phyloP scores from a whole-genome alignment of 2,329 filamentous ascomycete genomes.

The Cephalotrichum gorgonifer region DNA sequence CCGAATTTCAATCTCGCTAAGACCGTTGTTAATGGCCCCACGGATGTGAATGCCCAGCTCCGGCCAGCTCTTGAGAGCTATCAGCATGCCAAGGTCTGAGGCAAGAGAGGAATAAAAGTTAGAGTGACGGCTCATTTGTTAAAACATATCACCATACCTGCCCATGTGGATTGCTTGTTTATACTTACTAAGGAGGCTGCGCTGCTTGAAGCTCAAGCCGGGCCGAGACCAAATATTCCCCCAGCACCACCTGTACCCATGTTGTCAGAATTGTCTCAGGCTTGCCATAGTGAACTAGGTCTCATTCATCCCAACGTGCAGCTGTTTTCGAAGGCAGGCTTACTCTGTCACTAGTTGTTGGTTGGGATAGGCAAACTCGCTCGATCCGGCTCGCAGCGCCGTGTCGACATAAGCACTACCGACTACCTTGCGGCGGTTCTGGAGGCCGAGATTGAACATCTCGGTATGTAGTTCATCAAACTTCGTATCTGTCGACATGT shows the following conservation, averaged over 20 bases:
- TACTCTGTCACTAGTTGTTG: slow-evolving; percentile 53
- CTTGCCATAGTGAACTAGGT: too few relatives aligned
- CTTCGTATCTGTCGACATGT: too few relatives aligned
- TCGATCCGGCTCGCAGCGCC: neutral
- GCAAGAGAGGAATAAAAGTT: neutral
- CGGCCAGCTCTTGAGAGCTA: slow-evolving; percentile 44
- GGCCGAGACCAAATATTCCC: slow-evolving; percentile 52
- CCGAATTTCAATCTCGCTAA: slow-evolving; percentile 41
- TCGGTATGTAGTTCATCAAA: too few relatives aligned
- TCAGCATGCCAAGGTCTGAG: slow-evolving; percentile 49
- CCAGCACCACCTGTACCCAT: slow-evolving; percentile 33
- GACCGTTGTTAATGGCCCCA: slow-evolving; percentile 51
- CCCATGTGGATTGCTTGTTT: slow-evolving; percentile 15
- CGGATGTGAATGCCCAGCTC: slow-evolving; percentile 51
- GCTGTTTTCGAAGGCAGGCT: neutral
- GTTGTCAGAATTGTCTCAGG: too few relatives aligned
- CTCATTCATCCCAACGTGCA: neutral
- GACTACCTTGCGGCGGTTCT: neutral
- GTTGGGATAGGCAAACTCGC: slow-evolving; percentile 43
- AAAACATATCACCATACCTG: neutral
- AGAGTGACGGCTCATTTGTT: neutral
- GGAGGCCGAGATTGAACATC: too few relatives aligned
- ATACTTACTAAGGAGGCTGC: slow-evolving; percentile 32
- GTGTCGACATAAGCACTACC: neutral
- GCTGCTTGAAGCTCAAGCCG: slow-evolving; percentile 47